Evolutionary conservation across 306 rosid species (phyloP), one percentile per base, ranked within the genome.

Genomic region (Castanopsis chinensis): DNA sequence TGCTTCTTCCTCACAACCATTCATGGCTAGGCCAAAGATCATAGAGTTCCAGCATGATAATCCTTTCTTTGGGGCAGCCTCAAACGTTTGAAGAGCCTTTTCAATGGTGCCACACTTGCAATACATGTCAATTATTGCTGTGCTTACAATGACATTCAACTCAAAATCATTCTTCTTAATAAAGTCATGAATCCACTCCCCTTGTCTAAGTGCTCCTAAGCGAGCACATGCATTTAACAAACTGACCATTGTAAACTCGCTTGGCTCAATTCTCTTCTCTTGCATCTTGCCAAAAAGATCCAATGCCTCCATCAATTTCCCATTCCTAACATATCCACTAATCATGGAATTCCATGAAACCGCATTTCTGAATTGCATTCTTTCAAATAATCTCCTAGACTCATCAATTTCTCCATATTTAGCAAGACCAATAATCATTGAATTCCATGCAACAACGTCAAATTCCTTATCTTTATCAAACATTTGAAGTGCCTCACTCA

Each of bases 181-280:
- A 79, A 89, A 93, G 25, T 85, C 86, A 82, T 88, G 92, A 87
- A 91, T 85, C 97, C 99, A 90, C 87, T 88, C 85, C 60, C 96
- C 98, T 79, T 89, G 91, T 74, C 72, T 80, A 53, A 93, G 91
- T 74, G 97, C 90, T 69, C 98, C 99, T n/a, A 95, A 80, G 20
- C 89, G 86, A 74, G 97, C 95, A 68, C 94, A 95, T 60, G 94
- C 91, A 79, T 89, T 92, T 61, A 95, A 85, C 86, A 95, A 85
- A 58, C 98, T 95, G 73, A 93, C 98, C 98, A 90, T 95, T 71
- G 96, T 95, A 69, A 87, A 91, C 70, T 91, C 96, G 77, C 93
- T 86, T 19, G 93, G 88, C 81, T 80, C 78, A 74, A 93, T 71
- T 71, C 82, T 68, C 75, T 82, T 78, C 58, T 78, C 81, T 59